phyloP scores from a whole-genome alignment of 2,329 filamentous ascomycete species.

The Nothophoma quercina region DNA sequence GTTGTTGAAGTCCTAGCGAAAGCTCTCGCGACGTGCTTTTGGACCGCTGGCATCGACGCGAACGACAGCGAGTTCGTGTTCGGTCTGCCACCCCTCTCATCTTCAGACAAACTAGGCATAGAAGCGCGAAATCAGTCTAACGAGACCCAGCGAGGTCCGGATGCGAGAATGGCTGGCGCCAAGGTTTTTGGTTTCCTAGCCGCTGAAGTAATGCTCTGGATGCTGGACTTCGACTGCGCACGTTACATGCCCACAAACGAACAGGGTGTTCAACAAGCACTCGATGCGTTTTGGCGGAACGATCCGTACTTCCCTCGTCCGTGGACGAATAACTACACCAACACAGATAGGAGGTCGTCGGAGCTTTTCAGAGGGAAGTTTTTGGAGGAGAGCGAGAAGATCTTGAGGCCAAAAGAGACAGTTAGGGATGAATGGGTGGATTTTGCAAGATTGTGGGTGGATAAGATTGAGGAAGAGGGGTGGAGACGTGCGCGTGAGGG shows the following conservation, averaged over 20 bases:
- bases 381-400: background rate
- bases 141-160: background rate
- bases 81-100: background rate
- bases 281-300: background rate
- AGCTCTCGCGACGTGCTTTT: background rate
- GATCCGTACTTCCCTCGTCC: background rate
- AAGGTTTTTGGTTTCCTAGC: background rate
- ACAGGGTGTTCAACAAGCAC: background rate
- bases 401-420: too few species aligned
- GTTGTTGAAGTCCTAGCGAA: background rate
- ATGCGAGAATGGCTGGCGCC: background rate
- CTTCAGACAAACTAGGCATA: too few species aligned
- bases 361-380: background rate
- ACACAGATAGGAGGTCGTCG: background rate
- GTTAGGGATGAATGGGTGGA: too few species aligned
- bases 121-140: background rate
- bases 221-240: conserved; percentile 1
- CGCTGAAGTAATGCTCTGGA: background rate
- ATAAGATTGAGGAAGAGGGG: too few species aligned
- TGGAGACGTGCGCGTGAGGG: too few species aligned
- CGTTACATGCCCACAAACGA: background rate
- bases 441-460: too few species aligned
- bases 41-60: background rate
- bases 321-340: background rate
- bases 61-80: conserved; percentile 1